phyloP scores from a whole-genome alignment of 1,284 basidiomycete genomes.

The Trichosporon faecale region DNA sequence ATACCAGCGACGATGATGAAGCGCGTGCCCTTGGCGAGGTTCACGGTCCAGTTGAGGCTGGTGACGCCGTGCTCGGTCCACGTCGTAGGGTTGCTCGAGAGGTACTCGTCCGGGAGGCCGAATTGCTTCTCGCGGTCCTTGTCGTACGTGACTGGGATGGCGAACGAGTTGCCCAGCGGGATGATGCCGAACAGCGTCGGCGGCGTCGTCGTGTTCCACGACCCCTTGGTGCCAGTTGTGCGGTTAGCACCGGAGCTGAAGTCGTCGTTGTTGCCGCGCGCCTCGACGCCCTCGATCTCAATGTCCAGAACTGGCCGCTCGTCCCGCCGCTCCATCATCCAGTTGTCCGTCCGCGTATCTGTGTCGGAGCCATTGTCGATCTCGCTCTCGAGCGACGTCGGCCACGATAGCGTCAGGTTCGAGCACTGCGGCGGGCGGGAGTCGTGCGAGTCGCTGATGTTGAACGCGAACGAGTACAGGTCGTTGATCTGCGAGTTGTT shows the following conservation, averaged over 20 bases:
- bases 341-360: background rate
- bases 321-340: background rate
- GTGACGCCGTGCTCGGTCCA: constrained; percentile 41
- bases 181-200: constrained; percentile 51
- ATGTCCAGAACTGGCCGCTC: background rate
- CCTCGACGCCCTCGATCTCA: background rate
- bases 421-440: constrained; percentile 45
- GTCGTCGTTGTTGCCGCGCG: constrained; percentile 9
- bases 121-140: constrained; percentile 29
- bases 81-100: constrained; percentile 43
- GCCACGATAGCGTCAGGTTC: constrained; percentile 47
- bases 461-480: constrained; percentile 50
- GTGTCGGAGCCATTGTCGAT: constrained; percentile 12
- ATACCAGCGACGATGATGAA: constrained; percentile 50
- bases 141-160: constrained; percentile 44
- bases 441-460: constrained; percentile 33
- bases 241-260: constrained; percentile 21
- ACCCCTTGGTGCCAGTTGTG: background rate
- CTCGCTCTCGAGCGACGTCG: constrained; percentile 39
- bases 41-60: constrained; percentile 45
- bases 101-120: constrained; percentile 31
- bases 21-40: constrained; percentile 47
- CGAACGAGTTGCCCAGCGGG: constrained; percentile 48
- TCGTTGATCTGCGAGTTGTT: constrained; percentile 35
- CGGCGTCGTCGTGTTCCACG: constrained; percentile 46